Conservation (phyloP, 1,139 yeast genomes). For the Kluyveromyces marxianus region DNA sequence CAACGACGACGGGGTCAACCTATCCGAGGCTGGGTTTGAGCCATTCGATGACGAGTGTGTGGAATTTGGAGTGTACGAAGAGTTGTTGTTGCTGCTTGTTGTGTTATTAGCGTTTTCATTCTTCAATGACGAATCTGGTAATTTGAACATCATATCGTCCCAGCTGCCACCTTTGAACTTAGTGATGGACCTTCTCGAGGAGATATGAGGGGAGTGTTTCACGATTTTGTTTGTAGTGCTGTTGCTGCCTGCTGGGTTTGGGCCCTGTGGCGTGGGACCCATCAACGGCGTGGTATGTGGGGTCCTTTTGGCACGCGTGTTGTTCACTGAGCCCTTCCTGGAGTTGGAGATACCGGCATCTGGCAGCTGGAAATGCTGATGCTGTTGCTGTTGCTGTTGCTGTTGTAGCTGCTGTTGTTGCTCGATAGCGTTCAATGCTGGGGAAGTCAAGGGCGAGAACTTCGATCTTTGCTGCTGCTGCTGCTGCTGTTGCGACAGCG, state of each 20-base stretch:
- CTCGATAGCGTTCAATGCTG: slow-evolving; percentile 20
- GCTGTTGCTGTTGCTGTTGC: slow-evolving; percentile 8
- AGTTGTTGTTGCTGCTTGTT: background rate
- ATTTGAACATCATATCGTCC: slow-evolving; percentile 24
- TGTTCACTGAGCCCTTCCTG: slow-evolving; percentile 7
- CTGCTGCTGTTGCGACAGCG: background rate
- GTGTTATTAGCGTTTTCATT: slow-evolving; percentile 6
- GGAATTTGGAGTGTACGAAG: slow-evolving; percentile 9
- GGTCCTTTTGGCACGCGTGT: slow-evolving; percentile 5
- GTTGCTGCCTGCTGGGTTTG: no score
- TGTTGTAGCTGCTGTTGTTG: slow-evolving; percentile 5
- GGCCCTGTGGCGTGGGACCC: slow-evolving; percentile 10
- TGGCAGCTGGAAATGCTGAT: slow-evolving; percentile 16
- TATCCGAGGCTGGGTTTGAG: slow-evolving; percentile 3
- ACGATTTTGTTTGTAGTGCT: slow-evolving; percentile 16
- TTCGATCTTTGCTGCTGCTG: slow-evolving; percentile 6
- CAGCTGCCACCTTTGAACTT: slow-evolving; percentile 12
- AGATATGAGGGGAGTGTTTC: slow-evolving; percentile 25
- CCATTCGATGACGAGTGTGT: slow-evolving; percentile 8
- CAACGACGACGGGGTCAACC: slow-evolving; percentile 14
- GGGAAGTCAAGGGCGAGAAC: slow-evolving; percentile 26
- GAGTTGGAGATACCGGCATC: slow-evolving; percentile 15
- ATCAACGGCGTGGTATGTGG: slow-evolving; percentile 13
- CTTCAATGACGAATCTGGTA: slow-evolving; percentile 24
- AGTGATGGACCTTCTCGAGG: slow-evolving; percentile 3